These are phyloP conservation scores for Rosa chinensis DNA, from an alignment of 306 rosid species.

Conservation along the genomic window DNA sequence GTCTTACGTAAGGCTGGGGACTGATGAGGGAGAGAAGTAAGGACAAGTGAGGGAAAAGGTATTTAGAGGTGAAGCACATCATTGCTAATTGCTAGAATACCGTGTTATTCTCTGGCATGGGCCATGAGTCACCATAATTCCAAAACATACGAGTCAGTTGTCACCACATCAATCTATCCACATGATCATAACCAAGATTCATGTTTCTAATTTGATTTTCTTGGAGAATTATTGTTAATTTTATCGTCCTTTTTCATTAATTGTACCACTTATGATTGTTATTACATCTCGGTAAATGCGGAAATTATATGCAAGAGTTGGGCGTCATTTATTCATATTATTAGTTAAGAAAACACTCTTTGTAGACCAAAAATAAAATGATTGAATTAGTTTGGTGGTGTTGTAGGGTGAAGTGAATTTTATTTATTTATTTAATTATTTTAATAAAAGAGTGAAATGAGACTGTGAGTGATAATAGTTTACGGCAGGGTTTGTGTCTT, in stretches of 20 bases:
- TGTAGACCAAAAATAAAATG: too few relatives aligned
- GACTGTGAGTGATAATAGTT: neutral
- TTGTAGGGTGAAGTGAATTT: neutral
- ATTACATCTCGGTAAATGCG: too few relatives aligned
- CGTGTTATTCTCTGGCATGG: slow-evolving; percentile 66
- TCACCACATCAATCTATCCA: slow-evolving; percentile 52
- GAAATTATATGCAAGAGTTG: too few relatives aligned
- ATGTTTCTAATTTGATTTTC: neutral
- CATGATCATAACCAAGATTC: slow-evolving; percentile 32
- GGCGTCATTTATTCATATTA: neutral
- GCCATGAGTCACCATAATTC: slow-evolving; percentile 53
- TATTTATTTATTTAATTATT: too few relatives aligned
- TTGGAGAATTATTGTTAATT: neutral
- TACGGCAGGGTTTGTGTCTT: neutral
- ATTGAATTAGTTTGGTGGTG: neutral
- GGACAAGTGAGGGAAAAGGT: slow-evolving; percentile 30
- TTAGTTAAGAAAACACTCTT: too few relatives aligned
- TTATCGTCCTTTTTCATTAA: neutral
- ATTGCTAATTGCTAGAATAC: slow-evolving; percentile 44
- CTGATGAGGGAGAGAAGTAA: slow-evolving; percentile 4
- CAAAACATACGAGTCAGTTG: slow-evolving; percentile 53
- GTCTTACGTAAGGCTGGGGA: neutral
- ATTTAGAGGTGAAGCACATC: slow-evolving; percentile 26
- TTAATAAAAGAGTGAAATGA: too few relatives aligned
- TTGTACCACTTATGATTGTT: neutral